These are phyloP conservation scores for Amauroascus verrucosus DNA, from an alignment of 2,329 filamentous ascomycete species.

Conservation along the genomic window DNA sequence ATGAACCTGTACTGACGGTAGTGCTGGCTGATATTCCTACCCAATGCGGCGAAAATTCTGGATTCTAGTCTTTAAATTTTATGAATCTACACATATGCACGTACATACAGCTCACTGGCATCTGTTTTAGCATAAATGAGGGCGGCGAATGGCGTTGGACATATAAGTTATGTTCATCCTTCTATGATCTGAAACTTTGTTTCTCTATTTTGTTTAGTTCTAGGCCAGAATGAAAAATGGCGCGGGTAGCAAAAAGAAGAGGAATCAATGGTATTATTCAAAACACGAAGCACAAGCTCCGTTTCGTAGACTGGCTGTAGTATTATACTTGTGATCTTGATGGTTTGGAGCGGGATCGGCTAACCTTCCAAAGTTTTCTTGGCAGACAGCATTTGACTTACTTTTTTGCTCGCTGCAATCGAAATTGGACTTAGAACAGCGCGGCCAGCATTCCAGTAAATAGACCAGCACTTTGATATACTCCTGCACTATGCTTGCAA, in stretches of 20 bases:
- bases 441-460: neutral
- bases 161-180: neutral
- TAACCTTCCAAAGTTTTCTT: conserved; percentile 6
- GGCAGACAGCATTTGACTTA: neutral
- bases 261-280: neutral
- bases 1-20: conserved; percentile 27
- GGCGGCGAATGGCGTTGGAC: conserved; percentile 11
- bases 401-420: neutral
- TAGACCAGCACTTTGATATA: neutral
- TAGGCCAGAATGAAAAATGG: neutral
- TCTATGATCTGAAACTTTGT: no score
- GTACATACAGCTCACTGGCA: conserved; percentile 14
- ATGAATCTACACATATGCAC: neutral
- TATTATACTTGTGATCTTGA: no score
- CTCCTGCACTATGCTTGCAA: conserved; percentile 43
- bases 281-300: neutral
- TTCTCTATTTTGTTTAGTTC: neutral
- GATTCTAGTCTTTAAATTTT: neutral
- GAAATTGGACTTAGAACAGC: neutral
- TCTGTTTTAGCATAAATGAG: neutral
- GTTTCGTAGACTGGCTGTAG: neutral
- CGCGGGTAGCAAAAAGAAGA: neutral
- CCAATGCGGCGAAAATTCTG: neutral
- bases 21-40: neutral
- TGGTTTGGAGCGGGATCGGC: conserved; percentile 9